Percentiles rank a stretch among this genome's conserved stretches.
These are phyloP conservation scores for Paraphoma chrysanthemicola DNA, from an alignment of 2,329 filamentous ascomycete species.

Conservation along the genomic window DNA sequence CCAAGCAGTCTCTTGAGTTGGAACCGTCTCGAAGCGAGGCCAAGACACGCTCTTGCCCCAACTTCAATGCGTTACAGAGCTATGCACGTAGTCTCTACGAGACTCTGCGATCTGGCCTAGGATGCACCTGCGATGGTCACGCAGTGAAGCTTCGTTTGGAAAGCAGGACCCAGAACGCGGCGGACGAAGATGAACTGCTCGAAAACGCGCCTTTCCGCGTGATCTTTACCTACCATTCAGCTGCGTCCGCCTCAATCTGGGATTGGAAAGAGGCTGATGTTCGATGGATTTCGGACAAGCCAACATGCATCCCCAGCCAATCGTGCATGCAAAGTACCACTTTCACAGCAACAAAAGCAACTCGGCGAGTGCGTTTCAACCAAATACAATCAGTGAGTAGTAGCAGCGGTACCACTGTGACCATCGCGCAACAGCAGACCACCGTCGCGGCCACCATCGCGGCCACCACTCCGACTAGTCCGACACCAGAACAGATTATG, in stretches of 20 bases:
- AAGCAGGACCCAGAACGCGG: slow-evolving; percentile 3
- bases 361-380: slow-evolving; percentile 11
- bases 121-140: slow-evolving; percentile 27
- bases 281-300: slow-evolving; percentile 13
- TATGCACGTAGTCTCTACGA: slow-evolving; percentile 22
- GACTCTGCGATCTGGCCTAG: slow-evolving; percentile 16
- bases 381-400: background rate
- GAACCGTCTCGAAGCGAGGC: slow-evolving; percentile 14
- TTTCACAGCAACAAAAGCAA: background rate
- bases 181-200: slow-evolving; percentile 11
- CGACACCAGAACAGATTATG: slow-evolving; percentile 11
- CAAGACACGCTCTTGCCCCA: slow-evolving; percentile 15
- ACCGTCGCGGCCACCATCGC: background rate
- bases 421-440: background rate
- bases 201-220: slow-evolving; percentile 20
- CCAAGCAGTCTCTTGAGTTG: slow-evolving; percentile 27
- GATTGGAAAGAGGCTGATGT: slow-evolving; percentile 24
- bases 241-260: background rate
- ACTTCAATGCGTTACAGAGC: slow-evolving; percentile 27
- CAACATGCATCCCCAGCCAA: background rate
- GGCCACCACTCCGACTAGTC: background rate
- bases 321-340: background rate
- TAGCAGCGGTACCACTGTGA: background rate
- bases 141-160: slow-evolving; percentile 31
- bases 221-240: slow-evolving; percentile 18